Evolutionary conservation across 2,329 filamentous ascomycete genomes (phyloP).

Genomic region (Ceratocystis eucalypticola): DNA sequence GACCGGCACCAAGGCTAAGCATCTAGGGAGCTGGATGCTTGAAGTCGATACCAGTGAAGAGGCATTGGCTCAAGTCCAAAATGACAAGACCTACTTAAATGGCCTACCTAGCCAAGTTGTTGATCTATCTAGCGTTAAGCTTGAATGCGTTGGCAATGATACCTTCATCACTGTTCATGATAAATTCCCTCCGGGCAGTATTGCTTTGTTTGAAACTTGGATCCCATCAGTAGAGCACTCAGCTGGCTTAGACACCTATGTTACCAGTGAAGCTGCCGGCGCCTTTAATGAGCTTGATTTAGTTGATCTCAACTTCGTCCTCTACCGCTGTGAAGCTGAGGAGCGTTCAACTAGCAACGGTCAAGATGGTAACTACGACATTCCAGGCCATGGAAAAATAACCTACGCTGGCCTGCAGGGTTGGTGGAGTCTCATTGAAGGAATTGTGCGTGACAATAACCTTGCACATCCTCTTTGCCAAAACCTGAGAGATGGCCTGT

Average conservation of each 20-base stretch:
- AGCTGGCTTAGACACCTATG: constrained; percentile 68
- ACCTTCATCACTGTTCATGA: constrained; percentile 70
- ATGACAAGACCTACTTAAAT: constrained; percentile 57
- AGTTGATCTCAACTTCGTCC: constrained; percentile 75
- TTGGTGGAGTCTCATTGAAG: constrained; percentile 86
- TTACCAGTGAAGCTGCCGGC: constrained; percentile 65
- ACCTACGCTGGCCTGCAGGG: constrained; percentile 96
- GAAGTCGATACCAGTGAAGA: constrained; percentile 71
- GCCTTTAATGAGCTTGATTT: constrained; percentile 65
- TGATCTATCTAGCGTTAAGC: constrained; percentile 57
- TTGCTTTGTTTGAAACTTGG: constrained; percentile 92
- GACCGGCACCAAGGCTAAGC: constrained; percentile 68
- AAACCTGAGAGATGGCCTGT: constrained; percentile 79
- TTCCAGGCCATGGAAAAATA: constrained; percentile 70
- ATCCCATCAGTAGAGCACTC: constrained; percentile 79
- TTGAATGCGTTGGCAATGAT: constrained; percentile 59
- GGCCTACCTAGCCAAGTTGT: constrained; percentile 76
- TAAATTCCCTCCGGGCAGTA: constrained; percentile 82
- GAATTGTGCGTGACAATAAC: constrained; percentile 77
- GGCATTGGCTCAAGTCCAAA: constrained; percentile 47
- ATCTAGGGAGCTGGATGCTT: constrained; percentile 82
- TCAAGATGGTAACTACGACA: constrained; percentile 66
- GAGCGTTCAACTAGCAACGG: constrained; percentile 66
- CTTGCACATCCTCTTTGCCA: constrained; percentile 87
- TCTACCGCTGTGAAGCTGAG: constrained; percentile 87